Evolutionary conservation across 108 stramenopile species (phyloP), one percentile per base, ranked within the genome.

Genomic region (Schizochytrium sp.): DNA sequence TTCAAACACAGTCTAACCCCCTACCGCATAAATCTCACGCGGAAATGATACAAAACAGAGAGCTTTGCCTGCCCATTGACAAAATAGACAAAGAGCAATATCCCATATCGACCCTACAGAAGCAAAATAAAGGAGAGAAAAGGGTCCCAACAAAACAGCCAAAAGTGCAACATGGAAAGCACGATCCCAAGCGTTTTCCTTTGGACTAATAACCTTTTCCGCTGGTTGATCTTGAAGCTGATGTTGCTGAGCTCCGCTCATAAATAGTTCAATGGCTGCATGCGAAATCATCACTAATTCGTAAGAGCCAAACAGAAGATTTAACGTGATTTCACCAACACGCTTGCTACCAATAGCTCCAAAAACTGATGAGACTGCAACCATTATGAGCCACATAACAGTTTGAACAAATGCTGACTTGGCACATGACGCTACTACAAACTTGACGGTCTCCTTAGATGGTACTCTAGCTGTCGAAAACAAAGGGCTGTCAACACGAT

Each of bases 31-130:
- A 40, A 83, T 83, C 53, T 83, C 76, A 40, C 76, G 76, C 5
- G 76, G 76, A 55, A 83, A 83, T 10, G 28, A 13, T 17, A 83
- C 53, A 42, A 83, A 83, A 53, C 76, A 83, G 12, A 83, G 28
- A 2, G 53, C 53, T 40, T 83, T 83, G 47, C 38, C 50, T n/a
- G 53, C 76, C 76, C 76, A 83, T 40, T 83, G 76, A 3, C 10
- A 13, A 40, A 83, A 83, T 10, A 83, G 15, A 42, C 76, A 83
- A 49, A 55, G 45, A 5, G 76, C 76, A 8, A 83, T n/a, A 50
- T 83, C 47, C 50, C 38, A 10, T 10, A 28, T 38, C 28, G 76
- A 10, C n/a, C 76, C 76, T 10, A 55, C 76, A 12, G 76, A 83
- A 53, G 28, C 50, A 8, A n/a, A 3, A 28, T 83, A 83, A 10